These are phyloP conservation scores for Agarophyton chilense DNA, from an alignment of 23 red algal genomes.

Conservation along the genomic window DNA sequence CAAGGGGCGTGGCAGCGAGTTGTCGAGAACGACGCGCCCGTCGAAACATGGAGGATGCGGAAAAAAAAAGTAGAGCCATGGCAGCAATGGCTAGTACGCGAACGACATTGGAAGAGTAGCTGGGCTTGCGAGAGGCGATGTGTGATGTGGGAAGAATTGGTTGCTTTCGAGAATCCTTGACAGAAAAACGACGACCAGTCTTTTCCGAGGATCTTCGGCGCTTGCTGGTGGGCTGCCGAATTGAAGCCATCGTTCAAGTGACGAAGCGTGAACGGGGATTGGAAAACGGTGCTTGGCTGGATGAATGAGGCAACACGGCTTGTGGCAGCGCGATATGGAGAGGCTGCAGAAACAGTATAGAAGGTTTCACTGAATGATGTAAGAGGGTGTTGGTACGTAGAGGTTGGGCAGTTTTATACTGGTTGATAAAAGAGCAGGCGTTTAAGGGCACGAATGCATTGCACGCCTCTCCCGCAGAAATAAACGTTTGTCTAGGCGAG, in stretches of 20 bases:
- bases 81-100: slow-evolving; percentile 31
- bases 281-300: too few relatives aligned
- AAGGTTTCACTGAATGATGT: too few relatives aligned
- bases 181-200: slow-evolving; percentile 41
- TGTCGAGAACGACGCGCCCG: neutral
- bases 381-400: too few relatives aligned
- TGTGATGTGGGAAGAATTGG: slow-evolving; percentile 25
- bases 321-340: neutral
- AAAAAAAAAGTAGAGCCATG: neutral
- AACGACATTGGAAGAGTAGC: slow-evolving; percentile 1
- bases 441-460: neutral
- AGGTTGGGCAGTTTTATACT: neutral
- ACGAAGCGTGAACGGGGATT: too few relatives aligned
- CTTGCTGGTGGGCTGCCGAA: slow-evolving; percentile 38
- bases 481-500: neutral
- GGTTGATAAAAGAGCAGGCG: neutral
- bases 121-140: slow-evolving; percentile 25
- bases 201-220: slow-evolving; percentile 55
- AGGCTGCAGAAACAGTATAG: neutral
- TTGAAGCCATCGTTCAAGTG: neutral
- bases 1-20: neutral
- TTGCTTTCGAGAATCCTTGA: slow-evolving; percentile 48
- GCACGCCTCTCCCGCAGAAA: neutral
- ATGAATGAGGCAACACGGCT: neutral
- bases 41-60: neutral